phyloP scores from a whole-genome alignment of 108 stramenopile species.

The Stephanodiscus triporus region DNA sequence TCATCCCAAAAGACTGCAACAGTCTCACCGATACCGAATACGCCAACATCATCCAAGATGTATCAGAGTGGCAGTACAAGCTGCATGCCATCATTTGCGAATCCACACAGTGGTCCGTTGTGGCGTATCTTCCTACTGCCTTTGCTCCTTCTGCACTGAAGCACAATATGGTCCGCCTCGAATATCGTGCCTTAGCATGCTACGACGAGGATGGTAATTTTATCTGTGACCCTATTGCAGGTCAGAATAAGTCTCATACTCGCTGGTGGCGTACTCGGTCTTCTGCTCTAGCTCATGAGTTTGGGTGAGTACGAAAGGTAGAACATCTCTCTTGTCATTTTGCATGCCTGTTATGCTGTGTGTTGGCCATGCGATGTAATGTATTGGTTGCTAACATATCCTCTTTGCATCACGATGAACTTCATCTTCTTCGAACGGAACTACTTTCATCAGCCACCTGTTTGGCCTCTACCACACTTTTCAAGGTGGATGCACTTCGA shows the following conservation, averaged over 20 bases:
- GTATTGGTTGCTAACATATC: background rate
- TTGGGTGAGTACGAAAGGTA: constrained; percentile 1
- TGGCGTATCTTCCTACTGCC: constrained; percentile 12
- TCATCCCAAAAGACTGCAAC: constrained; percentile 9
- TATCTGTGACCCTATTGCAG: constrained; percentile 5
- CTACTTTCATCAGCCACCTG: constrained; percentile 7
- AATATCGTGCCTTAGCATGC: constrained; percentile 24
- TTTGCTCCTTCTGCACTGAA: background rate
- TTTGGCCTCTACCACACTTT: constrained; percentile 26
- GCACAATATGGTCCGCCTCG: constrained; percentile 19
- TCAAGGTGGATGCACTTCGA: constrained; percentile 17
- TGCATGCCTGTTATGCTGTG: no score
- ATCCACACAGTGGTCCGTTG: constrained; percentile 12
- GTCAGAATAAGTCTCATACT: constrained; percentile 16
- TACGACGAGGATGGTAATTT: constrained; percentile 9
- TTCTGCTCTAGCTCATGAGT: constrained; percentile 15
- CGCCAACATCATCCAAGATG: constrained; percentile 1
- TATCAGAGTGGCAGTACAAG: constrained; percentile 15
- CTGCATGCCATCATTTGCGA: constrained; percentile 23
- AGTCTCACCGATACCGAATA: background rate
- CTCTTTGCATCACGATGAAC: background rate
- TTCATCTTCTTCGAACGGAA: background rate
- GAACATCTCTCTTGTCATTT: no score
- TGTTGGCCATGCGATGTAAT: background rate
- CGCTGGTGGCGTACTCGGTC: constrained; percentile 26